Base-by-base conservation (phyloP, 257 asterid species). In the Solanum virginianum region DNA sequence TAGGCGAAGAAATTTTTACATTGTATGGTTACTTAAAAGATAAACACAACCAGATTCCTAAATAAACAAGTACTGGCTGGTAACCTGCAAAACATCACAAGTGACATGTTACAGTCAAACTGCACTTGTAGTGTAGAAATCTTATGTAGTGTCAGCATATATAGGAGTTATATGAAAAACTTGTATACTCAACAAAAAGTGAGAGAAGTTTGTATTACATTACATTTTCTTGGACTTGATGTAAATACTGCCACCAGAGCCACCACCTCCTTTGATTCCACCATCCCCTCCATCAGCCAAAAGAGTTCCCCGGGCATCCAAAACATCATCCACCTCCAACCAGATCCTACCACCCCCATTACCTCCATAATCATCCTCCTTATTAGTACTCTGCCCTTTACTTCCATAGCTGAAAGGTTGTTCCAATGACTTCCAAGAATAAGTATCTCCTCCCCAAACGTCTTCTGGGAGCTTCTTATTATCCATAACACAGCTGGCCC, bases 281-380 rank as follows among this genome's bases (percentile, higher is more conserved):
- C 96, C 94, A 85, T 93, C 94, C 36, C 98, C 98, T 15, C 98
- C 98, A 87, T 93, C 94, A 1, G 98, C 97, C 92, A 92, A 85
- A 70, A 95, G 89, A 87, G 81, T 56, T 36, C 96, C 98, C 4
- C 75, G 32, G 63, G 90, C 90, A 24, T 92, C 89, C 8, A 88
- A 87, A 7, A 63, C 60, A 82, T 85, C 90, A 49, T 45, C 53
- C 49, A 85, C 92, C 85, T 91, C 89, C 88, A 95, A 69, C 94
- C 96, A 91, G 85, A 94, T 92, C 90, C 94, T 92, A 62, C 98
- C 98, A 57, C 98, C 98, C 80, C 98, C 98, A 66, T 80, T 88
- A 89, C 98, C 98, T 29, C 98, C 98, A 87, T 86, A 93, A 87
- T 92, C 93, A 82, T 90, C 93, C 81, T 85, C 97, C 88, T 43